Base-by-base conservation (phyloP, 1,139 yeast species). In the Pneumocystis oryctolagi region DNA sequence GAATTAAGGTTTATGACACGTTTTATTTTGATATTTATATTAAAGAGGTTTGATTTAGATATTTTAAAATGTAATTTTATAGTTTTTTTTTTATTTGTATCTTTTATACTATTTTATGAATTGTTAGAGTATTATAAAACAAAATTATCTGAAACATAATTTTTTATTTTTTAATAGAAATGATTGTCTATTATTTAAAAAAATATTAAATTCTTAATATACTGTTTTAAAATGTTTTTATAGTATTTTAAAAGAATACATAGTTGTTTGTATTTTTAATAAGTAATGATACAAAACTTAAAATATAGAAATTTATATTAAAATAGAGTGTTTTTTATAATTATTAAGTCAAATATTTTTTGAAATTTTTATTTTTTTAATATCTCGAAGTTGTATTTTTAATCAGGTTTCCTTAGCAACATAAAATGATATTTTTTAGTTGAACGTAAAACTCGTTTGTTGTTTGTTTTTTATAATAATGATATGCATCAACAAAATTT, bases 401-500 rank as follows among this genome's bases (percentile, higher is more conserved):
- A 25, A 25, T 12, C 3, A 8, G 55, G 55, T 47, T 47, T 47
- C 55, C 55, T 25, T 47, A 28, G 55, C 55, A 47, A 47, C 55
- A 5, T 25, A 47, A 47, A n/a, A n/a, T 39, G 42, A 20, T 25
- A 25, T 8, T 47, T 47, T 47, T 47, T 14, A 16, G 18, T 16
- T 35, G 12, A 3, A 9, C 55, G 2, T 47, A 47, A 40, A 8
- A 6, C 12, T 42, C 20, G 18, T 16, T 25, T 47, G 31, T 47
- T 28, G 16, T 47, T 20, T 20, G 28, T 42, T 42, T 6, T 47
- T 47, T 47, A 47, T 47, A 47, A 47, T 47, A 47, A 47, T 47
- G 55, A 47, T 47, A 47, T 47, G 55, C 55, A 47, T 47, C 55
- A 47, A 25, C 55, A 47, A 47, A 47, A 47, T 28, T 47, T 47